Evolutionary conservation across 116 monocot genomes (phyloP), one percentile per base, ranked within the genome.

Genomic region (Iris pallida): DNA sequence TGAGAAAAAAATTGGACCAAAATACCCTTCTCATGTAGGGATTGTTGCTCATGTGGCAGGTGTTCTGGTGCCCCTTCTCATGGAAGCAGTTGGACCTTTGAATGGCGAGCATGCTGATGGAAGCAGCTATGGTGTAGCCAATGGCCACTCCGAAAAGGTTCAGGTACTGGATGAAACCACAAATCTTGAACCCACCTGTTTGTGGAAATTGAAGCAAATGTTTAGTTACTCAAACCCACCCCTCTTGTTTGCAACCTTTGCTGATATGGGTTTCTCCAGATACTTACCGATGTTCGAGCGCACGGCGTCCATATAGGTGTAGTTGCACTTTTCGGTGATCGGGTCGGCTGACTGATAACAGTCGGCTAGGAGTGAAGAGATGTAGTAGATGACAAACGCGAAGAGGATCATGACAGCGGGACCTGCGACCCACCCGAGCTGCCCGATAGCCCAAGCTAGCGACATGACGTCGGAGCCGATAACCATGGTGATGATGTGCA

Each of bases 121-220:
- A 90, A 48, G 88, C 81, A 18, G 95, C 88, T 40, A 95, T 91
- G 17, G 90, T 90, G 83, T 91, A 95, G 8, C 95, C 95, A 47
- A 95, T 80, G 55, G 86, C 85, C 1, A 90, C 83, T 7, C 95
- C 95, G 16, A 90, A 78, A 52, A 95, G 79, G 62, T 90, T 95
- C 16, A 83, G 48, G 42, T 95, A 95, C 64, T 95, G 88, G 7
- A 88, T 72, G 14, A 71, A 53, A 0, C 88, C 95, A 53, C 91
- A 91, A 16, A 95, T 45, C 78, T 91, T 85, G 14, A 71, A 20
- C 4, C 91, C 88, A 20, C 84, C 84, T 88, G 53, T 52, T 44
- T 8, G 42, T 49, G 49, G 7, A 71, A 46, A 69, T 16, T 9
- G 9, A 44, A 18, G 5, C 16, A 51, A 53, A 17, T 51, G 16